Percentiles rank a stretch among this genome's conserved stretches.
Conservation (phyloP, 106 monocot genomes). For the Alisma plantagoaquatica region DNA sequence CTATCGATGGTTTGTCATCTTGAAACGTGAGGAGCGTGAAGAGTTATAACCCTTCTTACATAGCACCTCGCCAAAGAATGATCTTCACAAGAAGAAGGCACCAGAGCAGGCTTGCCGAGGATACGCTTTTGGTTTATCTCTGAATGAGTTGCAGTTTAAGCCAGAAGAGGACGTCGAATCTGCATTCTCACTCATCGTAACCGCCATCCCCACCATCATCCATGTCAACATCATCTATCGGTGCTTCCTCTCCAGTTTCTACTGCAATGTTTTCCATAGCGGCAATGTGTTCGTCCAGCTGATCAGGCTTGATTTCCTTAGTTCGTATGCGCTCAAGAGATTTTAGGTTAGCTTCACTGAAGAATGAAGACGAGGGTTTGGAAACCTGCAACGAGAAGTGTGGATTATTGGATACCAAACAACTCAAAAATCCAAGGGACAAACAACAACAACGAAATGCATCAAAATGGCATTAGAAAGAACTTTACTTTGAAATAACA, state of each 20-base stretch:
- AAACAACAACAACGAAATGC: no score
- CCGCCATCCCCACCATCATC: conserved; percentile 33
- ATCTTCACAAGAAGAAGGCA: no score
- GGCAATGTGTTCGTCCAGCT: conserved; percentile 7
- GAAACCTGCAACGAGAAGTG: conserved; percentile 35
- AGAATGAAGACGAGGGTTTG: conserved; percentile 72
- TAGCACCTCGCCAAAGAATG: no score
- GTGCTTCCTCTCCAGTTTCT: conserved; percentile 9
- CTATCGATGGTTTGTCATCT: no score
- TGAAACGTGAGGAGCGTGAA: no score
- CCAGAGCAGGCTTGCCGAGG: no score
- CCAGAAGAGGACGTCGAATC: no score
- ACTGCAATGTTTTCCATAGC: conserved; percentile 1
- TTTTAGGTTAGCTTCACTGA: conserved; percentile 50
- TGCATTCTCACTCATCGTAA: conserved; percentile 23
- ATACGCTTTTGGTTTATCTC: neutral
- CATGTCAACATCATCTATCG: conserved; percentile 26
- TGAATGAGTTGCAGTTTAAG: no score
- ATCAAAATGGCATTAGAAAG: no score
- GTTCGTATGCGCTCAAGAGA: conserved; percentile 14
- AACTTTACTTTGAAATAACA: conserved; percentile 57
- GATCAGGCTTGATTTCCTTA: conserved; percentile 7
- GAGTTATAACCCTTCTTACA: no score
- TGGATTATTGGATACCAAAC: neutral
- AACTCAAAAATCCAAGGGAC: no score